These are phyloP conservation scores for Globisporangium nunn DNA, from an alignment of 352 stramenopile genomes.

Conservation along the genomic window DNA sequence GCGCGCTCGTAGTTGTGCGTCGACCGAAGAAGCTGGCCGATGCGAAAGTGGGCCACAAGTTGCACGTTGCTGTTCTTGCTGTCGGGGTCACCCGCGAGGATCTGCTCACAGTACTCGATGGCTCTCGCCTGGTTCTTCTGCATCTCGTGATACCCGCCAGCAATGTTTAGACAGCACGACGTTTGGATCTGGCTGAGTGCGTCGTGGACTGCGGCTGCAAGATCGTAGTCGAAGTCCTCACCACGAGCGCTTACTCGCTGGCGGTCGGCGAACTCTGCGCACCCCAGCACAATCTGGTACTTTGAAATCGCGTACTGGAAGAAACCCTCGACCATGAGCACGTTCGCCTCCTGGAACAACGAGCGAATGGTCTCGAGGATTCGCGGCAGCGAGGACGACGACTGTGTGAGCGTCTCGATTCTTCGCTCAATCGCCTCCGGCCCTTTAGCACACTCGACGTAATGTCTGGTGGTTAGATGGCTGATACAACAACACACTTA, in stretches of 20 bases:
- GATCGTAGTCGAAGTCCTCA: constrained; percentile 4
- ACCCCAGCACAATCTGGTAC: constrained; percentile 36
- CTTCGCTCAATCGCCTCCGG: not conserved
- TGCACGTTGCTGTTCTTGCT: constrained; percentile 16
- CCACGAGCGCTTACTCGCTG: not conserved
- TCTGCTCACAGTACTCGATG: constrained; percentile 36
- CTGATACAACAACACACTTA: not conserved
- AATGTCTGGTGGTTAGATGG: too few species aligned
- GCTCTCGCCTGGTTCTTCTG: constrained; percentile 35
- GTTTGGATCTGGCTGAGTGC: constrained; percentile 18
- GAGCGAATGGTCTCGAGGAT: constrained; percentile 27
- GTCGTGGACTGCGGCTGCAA: not conserved
- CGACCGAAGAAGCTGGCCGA: constrained; percentile 38
- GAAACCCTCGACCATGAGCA: constrained; percentile 59
- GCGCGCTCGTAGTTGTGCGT: constrained; percentile 46
- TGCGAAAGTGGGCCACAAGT: constrained; percentile 34
- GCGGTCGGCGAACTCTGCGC: constrained; percentile 18
- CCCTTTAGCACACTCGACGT: not conserved
- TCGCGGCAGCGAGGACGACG: constrained; percentile 6
- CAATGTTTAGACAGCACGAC: constrained; percentile 61
- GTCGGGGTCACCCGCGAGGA: constrained; percentile 10
- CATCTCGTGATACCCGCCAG: constrained; percentile 52
- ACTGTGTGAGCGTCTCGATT: constrained; percentile 6
- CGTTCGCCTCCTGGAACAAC: constrained; percentile 41
- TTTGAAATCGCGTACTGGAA: constrained; percentile 54